A percentile compares a stretch with the other conserved stretches of the same genome.
phyloP scores from a whole-genome alignment of 164 flowering plant species.

The Kingdonia uniflora region DNA sequence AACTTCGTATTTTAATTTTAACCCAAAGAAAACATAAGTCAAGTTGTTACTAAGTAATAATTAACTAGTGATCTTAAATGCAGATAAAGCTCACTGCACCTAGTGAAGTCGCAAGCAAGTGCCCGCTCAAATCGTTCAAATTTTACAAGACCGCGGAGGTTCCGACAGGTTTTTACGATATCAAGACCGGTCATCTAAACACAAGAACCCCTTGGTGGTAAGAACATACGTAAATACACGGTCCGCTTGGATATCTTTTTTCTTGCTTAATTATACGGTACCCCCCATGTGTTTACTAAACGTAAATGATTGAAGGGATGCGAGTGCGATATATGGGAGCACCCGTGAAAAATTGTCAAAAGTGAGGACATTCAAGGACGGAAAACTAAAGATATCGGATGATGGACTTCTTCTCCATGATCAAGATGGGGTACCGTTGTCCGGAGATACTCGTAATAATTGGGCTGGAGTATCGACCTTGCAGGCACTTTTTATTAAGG shows the following conservation, averaged over 20 bases:
- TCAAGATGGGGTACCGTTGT: conserved; percentile 30
- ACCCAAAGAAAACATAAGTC: too few species aligned
- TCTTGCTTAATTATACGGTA: background rate
- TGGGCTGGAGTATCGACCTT: conserved; percentile 48
- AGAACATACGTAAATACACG: background rate
- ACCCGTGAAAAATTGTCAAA: conserved; percentile 22
- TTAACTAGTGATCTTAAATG: background rate
- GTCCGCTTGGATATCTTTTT: background rate
- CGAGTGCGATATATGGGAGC: conserved; percentile 48
- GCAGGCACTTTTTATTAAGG: conserved; percentile 42
- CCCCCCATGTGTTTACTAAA: background rate
- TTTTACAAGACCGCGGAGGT: conserved; percentile 21
- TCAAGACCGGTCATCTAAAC: conserved; percentile 15
- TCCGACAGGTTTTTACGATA: background rate
- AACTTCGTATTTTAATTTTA: too few species aligned
- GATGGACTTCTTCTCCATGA: conserved; percentile 43
- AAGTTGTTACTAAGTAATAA: too few species aligned
- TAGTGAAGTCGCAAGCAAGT: conserved; percentile 20
- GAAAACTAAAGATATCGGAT: conserved; percentile 32
- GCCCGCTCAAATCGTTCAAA: conserved; percentile 42
- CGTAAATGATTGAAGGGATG: conserved; percentile 28
- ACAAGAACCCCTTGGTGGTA: conserved; percentile 31
- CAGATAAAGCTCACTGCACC: conserved; percentile 34
- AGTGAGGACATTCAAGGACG: conserved; percentile 44
- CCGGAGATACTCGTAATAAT: conserved; percentile 45